Conservation (phyloP, 345 rosid species). For the Camelina neglecta region DNA sequence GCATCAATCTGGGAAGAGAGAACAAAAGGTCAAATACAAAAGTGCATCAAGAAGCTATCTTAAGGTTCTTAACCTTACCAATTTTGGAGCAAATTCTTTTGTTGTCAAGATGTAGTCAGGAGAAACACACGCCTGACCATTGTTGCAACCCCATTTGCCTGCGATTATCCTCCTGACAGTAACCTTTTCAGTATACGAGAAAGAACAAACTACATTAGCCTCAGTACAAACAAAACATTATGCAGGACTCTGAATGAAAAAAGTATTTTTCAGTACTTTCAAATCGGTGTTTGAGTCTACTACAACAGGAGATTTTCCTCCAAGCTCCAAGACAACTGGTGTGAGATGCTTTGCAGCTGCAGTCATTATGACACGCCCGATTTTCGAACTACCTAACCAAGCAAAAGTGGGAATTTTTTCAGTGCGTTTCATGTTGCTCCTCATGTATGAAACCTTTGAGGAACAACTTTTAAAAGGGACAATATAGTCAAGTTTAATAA, state of each 20-base stretch:
- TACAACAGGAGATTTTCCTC: slow-evolving; percentile 91
- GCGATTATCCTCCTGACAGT: slow-evolving; percentile 73
- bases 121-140: slow-evolving; percentile 92
- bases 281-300: slow-evolving; percentile 74
- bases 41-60: background rate
- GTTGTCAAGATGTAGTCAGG: slow-evolving; percentile 86
- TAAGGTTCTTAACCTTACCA: slow-evolving; percentile 61
- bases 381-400: slow-evolving; percentile 71
- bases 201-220: background rate
- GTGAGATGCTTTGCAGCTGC: slow-evolving; percentile 98
- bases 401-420: background rate
- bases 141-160: slow-evolving; percentile 95
- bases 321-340: slow-evolving; percentile 91
- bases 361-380: slow-evolving; percentile 83
- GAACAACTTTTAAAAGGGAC: background rate
- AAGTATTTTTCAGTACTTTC: slow-evolving; percentile 50
- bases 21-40: slow-evolving; percentile 26
- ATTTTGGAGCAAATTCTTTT: slow-evolving; percentile 64
- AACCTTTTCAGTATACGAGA: slow-evolving; percentile 49
- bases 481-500: background rate
- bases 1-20: slow-evolving; percentile 56
- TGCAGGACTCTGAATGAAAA: background rate
- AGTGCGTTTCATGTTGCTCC: background rate
- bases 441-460: background rate
- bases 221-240: background rate